These are phyloP conservation scores for Monilinia aucupariae DNA, from an alignment of 2,329 filamentous ascomycete genomes.

Conservation along the genomic window DNA sequence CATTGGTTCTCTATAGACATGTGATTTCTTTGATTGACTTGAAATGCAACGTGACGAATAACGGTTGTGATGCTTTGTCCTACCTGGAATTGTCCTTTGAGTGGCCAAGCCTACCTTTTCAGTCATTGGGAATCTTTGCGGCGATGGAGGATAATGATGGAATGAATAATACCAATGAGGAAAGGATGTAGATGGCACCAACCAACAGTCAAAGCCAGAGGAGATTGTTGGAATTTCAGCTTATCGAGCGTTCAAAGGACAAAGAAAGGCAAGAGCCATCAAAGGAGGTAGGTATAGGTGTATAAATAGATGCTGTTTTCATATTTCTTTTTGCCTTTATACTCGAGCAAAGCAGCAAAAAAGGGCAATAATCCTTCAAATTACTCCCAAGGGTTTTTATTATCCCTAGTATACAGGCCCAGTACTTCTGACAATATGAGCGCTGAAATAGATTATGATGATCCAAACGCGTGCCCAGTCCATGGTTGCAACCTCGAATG, in stretches of 20 bases:
- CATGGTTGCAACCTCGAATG: slow-evolving; percentile 3
- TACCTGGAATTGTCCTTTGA: background rate
- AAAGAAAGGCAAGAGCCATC: background rate
- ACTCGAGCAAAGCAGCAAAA: background rate
- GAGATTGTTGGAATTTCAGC: background rate
- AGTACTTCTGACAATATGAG: background rate
- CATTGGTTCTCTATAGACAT: background rate
- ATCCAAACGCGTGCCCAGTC: background rate
- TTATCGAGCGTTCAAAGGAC: background rate
- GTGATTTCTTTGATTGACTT: background rate
- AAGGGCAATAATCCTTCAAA: background rate
- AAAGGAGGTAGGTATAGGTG: background rate
- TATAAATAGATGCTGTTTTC: background rate
- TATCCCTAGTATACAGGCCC: background rate
- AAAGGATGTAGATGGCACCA: background rate
- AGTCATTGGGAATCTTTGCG: background rate
- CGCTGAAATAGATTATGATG: background rate
- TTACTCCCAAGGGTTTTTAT: background rate
- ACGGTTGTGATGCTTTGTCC: background rate
- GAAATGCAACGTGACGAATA: background rate
- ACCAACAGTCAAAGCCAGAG: background rate
- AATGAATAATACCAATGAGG: background rate
- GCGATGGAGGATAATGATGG: background rate
- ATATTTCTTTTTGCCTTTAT: background rate
- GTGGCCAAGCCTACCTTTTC: background rate